Conservation (phyloP, 2,329 filamentous ascomycete species). For the Fusarium pseudograminearum region DNA sequence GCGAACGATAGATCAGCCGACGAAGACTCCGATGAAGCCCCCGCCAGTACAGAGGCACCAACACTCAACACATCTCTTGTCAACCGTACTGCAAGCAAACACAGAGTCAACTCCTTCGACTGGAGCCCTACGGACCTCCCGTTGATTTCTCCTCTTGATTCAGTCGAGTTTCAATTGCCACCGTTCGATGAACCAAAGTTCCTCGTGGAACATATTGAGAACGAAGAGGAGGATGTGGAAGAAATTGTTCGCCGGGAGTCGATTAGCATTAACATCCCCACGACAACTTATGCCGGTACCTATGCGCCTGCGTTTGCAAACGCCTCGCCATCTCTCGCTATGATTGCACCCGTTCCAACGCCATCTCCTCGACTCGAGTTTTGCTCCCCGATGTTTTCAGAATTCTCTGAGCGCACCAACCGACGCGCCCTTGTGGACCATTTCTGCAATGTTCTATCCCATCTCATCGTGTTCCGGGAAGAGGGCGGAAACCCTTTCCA, state of each 20-base stretch:
- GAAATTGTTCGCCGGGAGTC: conserved; percentile 45
- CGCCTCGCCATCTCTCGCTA: conserved; percentile 43
- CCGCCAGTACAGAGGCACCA: conserved; percentile 11
- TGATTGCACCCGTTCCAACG: conserved; percentile 42
- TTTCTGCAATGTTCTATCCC: conserved; percentile 73
- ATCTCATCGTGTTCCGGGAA: conserved; percentile 74
- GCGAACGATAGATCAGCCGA: conserved; percentile 31
- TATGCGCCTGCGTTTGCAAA: conserved; percentile 34
- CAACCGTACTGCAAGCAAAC: conserved; percentile 27
- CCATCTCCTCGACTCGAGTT: conserved; percentile 62
- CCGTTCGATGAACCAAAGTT: conserved; percentile 38
- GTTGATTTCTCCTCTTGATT: conserved; percentile 50
- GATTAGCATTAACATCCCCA: conserved; percentile 33
- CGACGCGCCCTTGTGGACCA: conserved; percentile 69
- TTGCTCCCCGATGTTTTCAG: conserved; percentile 64
- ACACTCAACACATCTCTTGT: conserved; percentile 22
- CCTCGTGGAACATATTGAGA: conserved; percentile 26
- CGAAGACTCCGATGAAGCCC: conserved; percentile 34
- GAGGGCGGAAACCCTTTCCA: conserved; percentile 73
- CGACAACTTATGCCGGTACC: conserved; percentile 33
- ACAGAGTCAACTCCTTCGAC: conserved; percentile 23
- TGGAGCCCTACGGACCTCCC: conserved; percentile 43
- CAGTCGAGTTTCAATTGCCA: conserved; percentile 51
- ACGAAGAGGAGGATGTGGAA: conserved; percentile 47
- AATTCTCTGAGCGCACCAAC: conserved; percentile 67